Base-by-base conservation (phyloP, 2,329 filamentous ascomycete genomes). In the Aureobasidium sp. region DNA sequence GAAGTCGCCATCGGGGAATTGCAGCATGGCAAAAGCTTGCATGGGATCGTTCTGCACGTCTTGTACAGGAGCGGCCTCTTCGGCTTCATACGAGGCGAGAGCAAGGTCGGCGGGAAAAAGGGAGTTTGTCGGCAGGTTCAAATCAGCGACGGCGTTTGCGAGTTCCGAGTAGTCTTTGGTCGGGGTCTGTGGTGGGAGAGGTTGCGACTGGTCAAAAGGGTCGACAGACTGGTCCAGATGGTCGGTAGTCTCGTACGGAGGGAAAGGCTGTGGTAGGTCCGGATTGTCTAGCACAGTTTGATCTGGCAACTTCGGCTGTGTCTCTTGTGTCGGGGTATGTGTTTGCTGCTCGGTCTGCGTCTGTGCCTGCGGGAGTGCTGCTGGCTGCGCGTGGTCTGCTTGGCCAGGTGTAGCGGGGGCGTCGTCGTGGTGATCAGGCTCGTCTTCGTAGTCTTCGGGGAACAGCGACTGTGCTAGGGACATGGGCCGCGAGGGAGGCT, bases 1-100 rank as follows among this genome's bases (percentile, higher is more conserved):
- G 72, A 89, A 91, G 62, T 86, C 82, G 70, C 88, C 87, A 76
- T 92, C 89, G 67, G 83, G 81, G 70, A 92, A 91, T 68, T 86
- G 83, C 64, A 92, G 77, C 70, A 85, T 85, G 44, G 84, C 85
- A 72, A 84, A 87, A 37, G 84, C 84, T 66, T 82, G 79, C 64
- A 85, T 81, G 56, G 64, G 64, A 34, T 58, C 62, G 39, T 58
- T 53, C 27, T 64, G 52, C 5, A 49, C 47, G 34, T 60, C 57
- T 36, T 51, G 57, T 20, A 64, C 62, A 22, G 61, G 57, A 15
- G 64, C 64, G 20, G 62, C 62, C 37, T 63, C 64, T 52, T 65
- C 64, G 27, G 64, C 64, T 44, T 60, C 64, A 45, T 64, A 64
- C 6, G 59, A 64, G 6, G 61, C 64, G 15, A 64, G 64, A 27